phyloP scores from a whole-genome alignment of 192 early-diverging fungal species.

The Kickxella alabastrina region DNA sequence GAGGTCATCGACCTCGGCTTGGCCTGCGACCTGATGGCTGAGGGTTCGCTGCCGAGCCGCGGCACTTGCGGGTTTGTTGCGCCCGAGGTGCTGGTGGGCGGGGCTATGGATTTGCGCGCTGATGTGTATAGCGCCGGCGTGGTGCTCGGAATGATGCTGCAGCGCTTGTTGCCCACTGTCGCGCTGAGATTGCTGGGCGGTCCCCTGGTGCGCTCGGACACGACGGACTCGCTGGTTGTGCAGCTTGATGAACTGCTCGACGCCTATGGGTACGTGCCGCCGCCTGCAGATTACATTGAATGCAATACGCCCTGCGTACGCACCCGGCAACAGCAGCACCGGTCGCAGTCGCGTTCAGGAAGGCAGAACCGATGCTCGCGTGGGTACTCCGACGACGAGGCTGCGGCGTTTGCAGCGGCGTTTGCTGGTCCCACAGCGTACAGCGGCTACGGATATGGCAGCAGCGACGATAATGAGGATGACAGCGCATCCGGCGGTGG shows the following conservation, averaged over 20 bases:
- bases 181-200: constrained; percentile 68
- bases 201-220: constrained; percentile 59
- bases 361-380: constrained; percentile 12
- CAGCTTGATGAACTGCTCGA: constrained; percentile 55
- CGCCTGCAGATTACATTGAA: constrained; percentile 22
- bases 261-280: constrained; percentile 29
- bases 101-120: constrained; percentile 37
- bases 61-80: constrained; percentile 77
- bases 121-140: constrained; percentile 70
- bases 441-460: constrained; percentile 23
- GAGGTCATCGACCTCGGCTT: constrained; percentile 77
- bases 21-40: constrained; percentile 46
- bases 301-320: constrained; percentile 9
- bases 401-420: constrained; percentile 35
- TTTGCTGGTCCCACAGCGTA: constrained; percentile 35
- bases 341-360: constrained; percentile 2
- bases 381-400: constrained; percentile 29
- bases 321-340: neutral
- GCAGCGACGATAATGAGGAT: constrained; percentile 27
- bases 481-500: neutral
- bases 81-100: constrained; percentile 54
- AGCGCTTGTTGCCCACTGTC: constrained; percentile 62
- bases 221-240: constrained; percentile 59
- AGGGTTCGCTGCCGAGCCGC: constrained; percentile 53
- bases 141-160: constrained; percentile 70